phyloP scores from a whole-genome alignment of 1,284 basidiomycete genomes.

The Anthracocystis panici-leucophaei region DNA sequence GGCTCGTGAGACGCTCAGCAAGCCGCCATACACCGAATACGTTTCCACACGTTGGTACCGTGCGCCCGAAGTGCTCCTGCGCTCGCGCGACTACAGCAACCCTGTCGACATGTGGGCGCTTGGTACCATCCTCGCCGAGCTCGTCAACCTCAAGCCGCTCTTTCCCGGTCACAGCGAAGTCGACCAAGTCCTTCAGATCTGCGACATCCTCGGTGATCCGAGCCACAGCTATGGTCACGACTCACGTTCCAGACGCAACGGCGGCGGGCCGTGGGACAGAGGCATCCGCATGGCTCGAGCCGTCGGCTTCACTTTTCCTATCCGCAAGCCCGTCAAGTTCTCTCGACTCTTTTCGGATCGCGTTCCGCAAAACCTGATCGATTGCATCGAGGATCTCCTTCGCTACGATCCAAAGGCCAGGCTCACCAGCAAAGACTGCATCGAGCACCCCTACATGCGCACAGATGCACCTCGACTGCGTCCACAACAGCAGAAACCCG shows the following conservation, averaged over 20 bases:
- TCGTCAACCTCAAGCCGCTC: conserved; percentile 92
- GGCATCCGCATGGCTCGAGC: conserved; percentile 87
- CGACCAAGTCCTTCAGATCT: conserved; percentile 91
- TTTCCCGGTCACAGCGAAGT: conserved; percentile 97
- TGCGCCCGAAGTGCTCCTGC: conserved; percentile 93
- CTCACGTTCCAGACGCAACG: conserved; percentile 77
- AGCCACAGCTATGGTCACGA: conserved; percentile 84
- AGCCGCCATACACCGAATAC: conserved; percentile 97
- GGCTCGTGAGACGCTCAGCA: conserved; percentile 87
- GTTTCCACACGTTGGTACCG: conserved; percentile 99
- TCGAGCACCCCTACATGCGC: conserved; percentile 87
- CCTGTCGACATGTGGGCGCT: conserved; percentile 99
- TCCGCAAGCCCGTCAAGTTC: conserved; percentile 82
- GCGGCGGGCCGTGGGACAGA: conserved; percentile 87
- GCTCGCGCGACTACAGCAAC: conserved; percentile 90
- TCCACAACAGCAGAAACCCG: conserved; percentile 53
- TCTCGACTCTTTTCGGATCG: conserved; percentile 81
- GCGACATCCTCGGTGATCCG: conserved; percentile 92
- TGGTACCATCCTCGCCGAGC: conserved; percentile 96
- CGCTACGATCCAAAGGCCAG: conserved; percentile 90
- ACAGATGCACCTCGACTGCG: conserved; percentile 74
- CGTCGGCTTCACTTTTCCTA: conserved; percentile 90
- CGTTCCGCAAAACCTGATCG: conserved; percentile 83
- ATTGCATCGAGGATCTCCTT: conserved; percentile 91
- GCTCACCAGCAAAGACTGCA: conserved; percentile 85